phyloP scores from a whole-genome alignment of 2,329 filamentous ascomycete species.

The Beauveria bassiana region DNA sequence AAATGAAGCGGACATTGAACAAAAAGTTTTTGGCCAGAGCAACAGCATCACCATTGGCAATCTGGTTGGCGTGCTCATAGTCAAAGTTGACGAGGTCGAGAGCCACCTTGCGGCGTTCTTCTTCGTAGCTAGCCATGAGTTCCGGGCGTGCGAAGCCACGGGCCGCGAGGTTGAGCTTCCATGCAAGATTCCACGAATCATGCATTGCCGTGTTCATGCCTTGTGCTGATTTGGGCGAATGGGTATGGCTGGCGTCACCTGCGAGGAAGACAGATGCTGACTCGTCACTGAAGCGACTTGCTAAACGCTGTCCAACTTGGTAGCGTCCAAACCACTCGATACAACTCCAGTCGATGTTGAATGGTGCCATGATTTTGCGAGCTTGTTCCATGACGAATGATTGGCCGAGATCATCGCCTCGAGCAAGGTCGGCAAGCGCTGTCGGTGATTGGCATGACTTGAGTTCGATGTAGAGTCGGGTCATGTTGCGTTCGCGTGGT shows the following conservation, averaged over 20 bases:
- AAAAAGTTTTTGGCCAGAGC: slow-evolving; percentile 62
- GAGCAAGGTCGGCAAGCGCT: slow-evolving; percentile 27
- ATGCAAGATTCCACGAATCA: slow-evolving; percentile 54
- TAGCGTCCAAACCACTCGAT: slow-evolving; percentile 68
- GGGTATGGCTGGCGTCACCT: slow-evolving; percentile 64
- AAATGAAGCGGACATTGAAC: slow-evolving; percentile 66
- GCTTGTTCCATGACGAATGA: slow-evolving; percentile 65
- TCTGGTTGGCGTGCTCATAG: slow-evolving; percentile 48
- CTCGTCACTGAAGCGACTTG: slow-evolving; percentile 58
- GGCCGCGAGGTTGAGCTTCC: slow-evolving; percentile 44
- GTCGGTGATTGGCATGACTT: slow-evolving; percentile 35
- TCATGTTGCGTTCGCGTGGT: slow-evolving; percentile 65
- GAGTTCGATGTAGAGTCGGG: slow-evolving; percentile 53
- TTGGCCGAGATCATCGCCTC: slow-evolving; percentile 36
- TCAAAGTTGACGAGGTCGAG: slow-evolving; percentile 53
- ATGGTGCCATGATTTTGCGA: slow-evolving; percentile 52
- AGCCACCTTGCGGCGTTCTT: slow-evolving; percentile 55
- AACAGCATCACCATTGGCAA: slow-evolving; percentile 53
- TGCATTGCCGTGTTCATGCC: slow-evolving; percentile 56
- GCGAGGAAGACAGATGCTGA: slow-evolving; percentile 58
- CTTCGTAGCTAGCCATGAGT: slow-evolving; percentile 53
- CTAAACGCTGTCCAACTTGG: slow-evolving; percentile 63
- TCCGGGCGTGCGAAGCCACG: slow-evolving; percentile 46
- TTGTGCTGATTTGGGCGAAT: slow-evolving; percentile 65
- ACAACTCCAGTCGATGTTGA: slow-evolving; percentile 48